phyloP scores from a whole-genome alignment of 1,284 basidiomycete genomes.

The Albatrellus sp. region DNA sequence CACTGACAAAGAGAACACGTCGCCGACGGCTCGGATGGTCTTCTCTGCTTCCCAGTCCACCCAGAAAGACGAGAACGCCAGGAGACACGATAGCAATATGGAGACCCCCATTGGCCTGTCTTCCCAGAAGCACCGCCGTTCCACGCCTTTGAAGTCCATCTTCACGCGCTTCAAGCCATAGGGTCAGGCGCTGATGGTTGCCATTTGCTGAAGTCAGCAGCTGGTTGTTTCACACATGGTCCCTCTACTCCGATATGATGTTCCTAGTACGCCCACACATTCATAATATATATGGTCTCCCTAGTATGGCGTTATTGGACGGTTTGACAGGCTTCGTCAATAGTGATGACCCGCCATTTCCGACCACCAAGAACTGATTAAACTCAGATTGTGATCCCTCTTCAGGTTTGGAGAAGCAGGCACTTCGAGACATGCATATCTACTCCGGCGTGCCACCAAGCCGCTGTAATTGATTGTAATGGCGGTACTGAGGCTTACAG shows the following conservation, averaged over 20 bases:
- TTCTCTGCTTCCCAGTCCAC: background rate
- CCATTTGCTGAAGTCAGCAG: background rate
- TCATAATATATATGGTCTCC: too few species aligned
- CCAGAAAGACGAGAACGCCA: slow-evolving; percentile 8
- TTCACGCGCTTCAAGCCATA: slow-evolving; percentile 8
- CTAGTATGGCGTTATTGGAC: too few species aligned
- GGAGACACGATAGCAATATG: slow-evolving; percentile 3
- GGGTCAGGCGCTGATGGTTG: background rate
- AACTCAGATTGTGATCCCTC: too few species aligned
- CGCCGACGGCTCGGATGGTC: slow-evolving; percentile 1
- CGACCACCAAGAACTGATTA: too few species aligned
- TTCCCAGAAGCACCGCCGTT: slow-evolving; percentile 6
- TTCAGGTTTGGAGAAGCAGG: too few species aligned
- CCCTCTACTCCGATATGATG: background rate
- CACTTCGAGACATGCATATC: too few species aligned
- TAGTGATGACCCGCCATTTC: too few species aligned
- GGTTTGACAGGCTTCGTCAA: too few species aligned
- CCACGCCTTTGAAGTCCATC: slow-evolving; percentile 11
- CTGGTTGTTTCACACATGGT: background rate
- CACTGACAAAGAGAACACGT: slow-evolving; percentile 9
- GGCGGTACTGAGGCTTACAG: too few species aligned
- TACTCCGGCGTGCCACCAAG: too few species aligned
- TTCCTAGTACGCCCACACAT: background rate
- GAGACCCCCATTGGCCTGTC: background rate
- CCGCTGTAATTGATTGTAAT: too few species aligned